These are phyloP conservation scores for Thermochaetoides thermophila DNA, from an alignment of 495 filamentous ascomycete species.

Conservation along the genomic window DNA sequence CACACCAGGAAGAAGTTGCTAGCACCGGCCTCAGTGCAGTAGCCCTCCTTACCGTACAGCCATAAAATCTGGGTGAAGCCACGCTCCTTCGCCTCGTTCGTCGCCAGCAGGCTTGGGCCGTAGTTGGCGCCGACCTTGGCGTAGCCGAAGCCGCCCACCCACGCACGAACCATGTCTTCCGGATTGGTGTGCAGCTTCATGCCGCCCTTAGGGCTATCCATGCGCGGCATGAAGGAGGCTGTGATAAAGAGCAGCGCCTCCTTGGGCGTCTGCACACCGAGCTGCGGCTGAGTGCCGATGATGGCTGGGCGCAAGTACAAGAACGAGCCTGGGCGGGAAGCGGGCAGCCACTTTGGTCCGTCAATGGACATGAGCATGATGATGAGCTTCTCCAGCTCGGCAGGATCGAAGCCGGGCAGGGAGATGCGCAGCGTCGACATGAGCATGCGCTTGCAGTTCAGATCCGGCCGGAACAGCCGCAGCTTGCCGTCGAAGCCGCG, in stretches of 20 bases:
- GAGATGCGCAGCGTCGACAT: constrained; percentile 59
- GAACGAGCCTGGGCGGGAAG: constrained; percentile 46
- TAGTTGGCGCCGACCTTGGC: constrained; percentile 92
- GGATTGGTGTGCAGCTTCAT: constrained; percentile 64
- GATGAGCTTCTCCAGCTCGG: constrained; percentile 61
- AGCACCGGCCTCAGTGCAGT: constrained; percentile 83
- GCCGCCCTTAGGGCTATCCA: constrained; percentile 41
- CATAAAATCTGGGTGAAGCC: constrained; percentile 87
- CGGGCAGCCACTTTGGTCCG: constrained; percentile 68
- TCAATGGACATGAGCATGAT: constrained; percentile 53
- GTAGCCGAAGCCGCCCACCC: constrained; percentile 84
- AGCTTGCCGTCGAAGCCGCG: constrained; percentile 69
- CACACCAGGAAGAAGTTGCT: constrained; percentile 85
- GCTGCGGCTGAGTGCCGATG: constrained; percentile 62
- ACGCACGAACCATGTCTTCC: constrained; percentile 70
- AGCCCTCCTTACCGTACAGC: constrained; percentile 61
- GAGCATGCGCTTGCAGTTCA: constrained; percentile 62
- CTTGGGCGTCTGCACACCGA: constrained; percentile 69
- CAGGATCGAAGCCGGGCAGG: constrained; percentile 57
- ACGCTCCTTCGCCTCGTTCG: constrained; percentile 48
- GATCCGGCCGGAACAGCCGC: constrained; percentile 71
- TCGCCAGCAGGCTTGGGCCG: constrained; percentile 63
- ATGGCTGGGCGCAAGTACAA: constrained; percentile 71
- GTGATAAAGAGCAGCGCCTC: constrained; percentile 80
- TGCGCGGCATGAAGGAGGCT: constrained; percentile 51